phyloP scores from a whole-genome alignment of 257 asterid species.

The Coffea eugenioides region DNA sequence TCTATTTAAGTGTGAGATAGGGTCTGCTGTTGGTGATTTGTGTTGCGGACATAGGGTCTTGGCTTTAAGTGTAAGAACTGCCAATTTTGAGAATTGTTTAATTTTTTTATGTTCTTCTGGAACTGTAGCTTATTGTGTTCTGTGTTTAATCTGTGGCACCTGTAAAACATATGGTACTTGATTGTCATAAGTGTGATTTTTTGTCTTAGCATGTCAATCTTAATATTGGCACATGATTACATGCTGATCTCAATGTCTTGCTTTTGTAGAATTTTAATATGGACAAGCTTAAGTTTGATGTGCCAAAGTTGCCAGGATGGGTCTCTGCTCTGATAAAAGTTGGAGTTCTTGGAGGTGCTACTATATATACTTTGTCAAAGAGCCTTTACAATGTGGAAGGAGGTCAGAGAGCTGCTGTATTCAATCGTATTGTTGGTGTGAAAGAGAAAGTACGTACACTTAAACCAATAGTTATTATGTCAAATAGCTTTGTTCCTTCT shows the following conservation, averaged over 20 bases:
- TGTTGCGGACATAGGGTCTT: neutral
- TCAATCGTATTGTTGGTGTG: slow-evolving; percentile 61
- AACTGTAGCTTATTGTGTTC: neutral
- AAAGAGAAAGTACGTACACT: slow-evolving; percentile 60
- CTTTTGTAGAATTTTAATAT: neutral
- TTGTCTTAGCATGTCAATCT: neutral
- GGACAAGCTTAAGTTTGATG: slow-evolving; percentile 18
- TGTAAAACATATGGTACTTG: too few relatives aligned
- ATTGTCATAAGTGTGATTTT: neutral
- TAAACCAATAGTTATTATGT: neutral
- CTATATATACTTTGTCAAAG: slow-evolving; percentile 49
- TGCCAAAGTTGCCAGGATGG: slow-evolving; percentile 65
- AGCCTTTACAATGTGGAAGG: slow-evolving; percentile 82
- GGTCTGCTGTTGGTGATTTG: too few relatives aligned
- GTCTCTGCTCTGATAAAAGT: slow-evolving; percentile 50
- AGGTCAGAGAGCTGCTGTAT: slow-evolving; percentile 74
- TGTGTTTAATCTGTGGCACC: neutral
- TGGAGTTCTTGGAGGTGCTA: slow-evolving; percentile 53
- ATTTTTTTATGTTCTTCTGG: neutral
- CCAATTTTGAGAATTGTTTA: neutral
- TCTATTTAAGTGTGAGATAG: too few relatives aligned
- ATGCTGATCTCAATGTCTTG: too few relatives aligned
- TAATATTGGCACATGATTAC: too few relatives aligned
- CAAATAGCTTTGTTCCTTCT: neutral
- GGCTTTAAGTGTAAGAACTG: too few relatives aligned